These are phyloP conservation scores for Xylaria flabelliformis DNA, from an alignment of 495 filamentous ascomycete genomes.

Conservation along the genomic window DNA sequence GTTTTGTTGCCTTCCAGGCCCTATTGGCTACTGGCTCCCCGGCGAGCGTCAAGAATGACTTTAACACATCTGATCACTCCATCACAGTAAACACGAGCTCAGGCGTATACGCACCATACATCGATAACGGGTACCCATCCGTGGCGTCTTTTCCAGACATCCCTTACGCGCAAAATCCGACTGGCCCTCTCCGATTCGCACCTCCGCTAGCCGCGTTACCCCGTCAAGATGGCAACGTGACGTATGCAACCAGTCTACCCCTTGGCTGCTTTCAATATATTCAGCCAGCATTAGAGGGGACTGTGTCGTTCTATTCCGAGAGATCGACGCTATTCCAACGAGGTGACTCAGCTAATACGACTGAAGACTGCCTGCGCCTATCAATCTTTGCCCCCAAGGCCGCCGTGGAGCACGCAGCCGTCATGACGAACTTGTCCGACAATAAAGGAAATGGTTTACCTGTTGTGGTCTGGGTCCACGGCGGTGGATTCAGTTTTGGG, in stretches of 20 bases:
- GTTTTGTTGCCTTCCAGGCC: background rate
- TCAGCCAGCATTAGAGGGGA: background rate
- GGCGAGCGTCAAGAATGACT: background rate
- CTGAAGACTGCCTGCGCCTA: conserved; percentile 37
- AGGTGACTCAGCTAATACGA: conserved; percentile 12
- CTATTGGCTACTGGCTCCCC: background rate
- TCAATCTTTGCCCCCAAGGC: conserved; percentile 41
- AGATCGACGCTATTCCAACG: conserved; percentile 10
- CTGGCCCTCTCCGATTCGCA: conserved; percentile 35
- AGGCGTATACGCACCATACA: conserved; percentile 42
- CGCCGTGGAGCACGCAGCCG: background rate
- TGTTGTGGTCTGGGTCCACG: conserved; percentile 49
- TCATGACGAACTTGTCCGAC: background rate
- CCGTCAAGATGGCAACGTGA: conserved; percentile 7
- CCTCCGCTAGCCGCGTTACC: conserved; percentile 30
- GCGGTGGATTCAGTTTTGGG: conserved; percentile 45
- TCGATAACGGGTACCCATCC: conserved; percentile 39
- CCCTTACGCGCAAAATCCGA: conserved; percentile 44
- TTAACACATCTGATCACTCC: background rate
- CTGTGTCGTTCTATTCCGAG: conserved; percentile 1
- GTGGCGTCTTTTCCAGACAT: conserved; percentile 45
- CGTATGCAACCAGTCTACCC: conserved; percentile 12
- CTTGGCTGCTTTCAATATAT: conserved; percentile 15
- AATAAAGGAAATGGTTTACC: conserved; percentile 34
- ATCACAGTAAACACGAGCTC: conserved; percentile 30